phyloP scores from a whole-genome alignment of 23 red algal genomes.

The Gracilaria vermiculophylla region DNA sequence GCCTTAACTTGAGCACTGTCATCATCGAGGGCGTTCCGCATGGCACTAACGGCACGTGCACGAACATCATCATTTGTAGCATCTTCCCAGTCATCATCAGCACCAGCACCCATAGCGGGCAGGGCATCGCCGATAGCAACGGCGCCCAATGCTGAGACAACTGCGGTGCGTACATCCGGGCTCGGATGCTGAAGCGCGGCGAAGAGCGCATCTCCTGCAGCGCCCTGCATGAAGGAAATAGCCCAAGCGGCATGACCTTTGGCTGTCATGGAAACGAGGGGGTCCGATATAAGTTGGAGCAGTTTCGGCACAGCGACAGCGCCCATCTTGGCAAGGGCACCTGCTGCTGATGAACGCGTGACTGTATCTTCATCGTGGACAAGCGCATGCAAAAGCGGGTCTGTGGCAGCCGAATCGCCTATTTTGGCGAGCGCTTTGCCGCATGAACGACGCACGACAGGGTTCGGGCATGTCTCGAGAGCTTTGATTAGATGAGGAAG shows the following conservation, averaged over 20 bases:
- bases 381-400: conserved; percentile 40
- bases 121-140: conserved; percentile 69
- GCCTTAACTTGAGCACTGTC: conserved; percentile 38
- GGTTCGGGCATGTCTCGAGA: conserved; percentile 39
- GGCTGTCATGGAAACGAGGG: conserved; percentile 49
- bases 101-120: conserved; percentile 49
- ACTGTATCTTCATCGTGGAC: conserved; percentile 65
- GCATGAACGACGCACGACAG: conserved; percentile 64
- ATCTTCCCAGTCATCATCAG: conserved; percentile 66
- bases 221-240: conserved; percentile 70
- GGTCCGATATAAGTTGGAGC: conserved; percentile 53
- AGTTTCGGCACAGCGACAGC: conserved; percentile 40
- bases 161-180: conserved; percentile 55
- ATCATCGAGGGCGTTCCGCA: conserved; percentile 48
- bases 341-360: conserved; percentile 63
- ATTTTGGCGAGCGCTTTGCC: conserved; percentile 78
- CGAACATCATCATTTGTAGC: conserved; percentile 13
- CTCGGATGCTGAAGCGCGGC: conserved; percentile 1
- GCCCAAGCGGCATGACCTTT: conserved; percentile 80
- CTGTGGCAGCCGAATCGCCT: conserved; percentile 46
- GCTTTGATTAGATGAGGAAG: conserved; percentile 26
- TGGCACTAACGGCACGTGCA: conserved; percentile 35
- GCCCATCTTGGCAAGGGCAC: conserved; percentile 74
- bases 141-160: conserved; percentile 58
- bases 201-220: conserved; percentile 49